Evolutionary conservation across 1,284 basidiomycete genomes (phyloP), one percentile per base, ranked within the genome.

Genomic region (Fomitiporia mediterranea): DNA sequence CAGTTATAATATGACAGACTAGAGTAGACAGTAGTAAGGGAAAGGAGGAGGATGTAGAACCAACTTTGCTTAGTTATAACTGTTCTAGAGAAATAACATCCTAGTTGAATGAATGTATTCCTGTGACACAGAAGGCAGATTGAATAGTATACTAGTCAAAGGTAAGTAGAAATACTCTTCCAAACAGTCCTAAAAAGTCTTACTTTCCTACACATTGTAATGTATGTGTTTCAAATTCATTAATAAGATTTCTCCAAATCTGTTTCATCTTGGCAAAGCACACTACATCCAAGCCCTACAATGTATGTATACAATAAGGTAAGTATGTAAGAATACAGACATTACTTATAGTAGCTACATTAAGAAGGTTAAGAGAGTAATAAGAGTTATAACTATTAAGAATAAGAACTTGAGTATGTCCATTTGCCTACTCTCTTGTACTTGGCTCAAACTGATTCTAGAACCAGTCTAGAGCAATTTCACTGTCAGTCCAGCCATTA

Each of bases 351-450:
- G 37, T 11, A 0, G 66, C 66, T 63, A 65, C 71, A 0, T 69
- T 50, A 4, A 76, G 62, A 55, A 77, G 62, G 3, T 66, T 63
- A 0, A 51, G 30, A 3, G 66, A 68, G 58, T 69, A 70, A 57
- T 77, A 73, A 0, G 72, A 75, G 48, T 63, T 68, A 57, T 76
- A 73, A 0, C 72, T 71, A 64, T 75, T 70, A 21, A 76, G 55
- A 5, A 74, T 39, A 2, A 75, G 64, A 23, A 71, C 61, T 1
- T 64, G 57, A 3, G 60, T 62, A 3, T 51, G 11, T 23, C 69
- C 68, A 19, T 27, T 53, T 8, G 70, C 70, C 57, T 73, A 72
- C 34, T 68, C 68, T 25, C 56, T 42, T 30, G 72, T 76, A 43
- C 65, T 39, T 1, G 57, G 27, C 39, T 74, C 68, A 61, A 76